Base-by-base conservation (phyloP, 345 rosid genomes). In the Salix arbutifolia region DNA sequence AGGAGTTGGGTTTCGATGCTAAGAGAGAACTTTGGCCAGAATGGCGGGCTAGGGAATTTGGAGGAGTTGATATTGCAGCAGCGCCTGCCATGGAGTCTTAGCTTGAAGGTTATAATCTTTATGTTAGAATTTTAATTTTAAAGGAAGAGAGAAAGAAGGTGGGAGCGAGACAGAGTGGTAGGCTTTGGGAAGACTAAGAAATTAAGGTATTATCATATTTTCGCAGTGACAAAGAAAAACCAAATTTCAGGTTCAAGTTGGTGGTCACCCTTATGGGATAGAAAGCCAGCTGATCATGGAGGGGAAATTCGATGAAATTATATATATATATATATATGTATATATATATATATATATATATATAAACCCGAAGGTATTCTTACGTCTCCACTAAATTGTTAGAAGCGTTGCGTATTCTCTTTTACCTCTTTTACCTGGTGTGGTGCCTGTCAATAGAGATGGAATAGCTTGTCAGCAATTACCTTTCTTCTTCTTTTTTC, bases 41-140 rank as follows among this genome's bases (percentile, higher is more conserved):
- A 33, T 30, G 53, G 65, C 13, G 72, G 28, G 30, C 46, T 52
- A 31, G 28, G 46, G 72, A 44, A 65, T 69, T 75, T 66, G 85
- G 30, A 60, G 64, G 66, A 26, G 48, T 73, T 8, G 79, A 76
- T 17, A 76, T 26, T 62, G 73, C 0, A 25, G 68, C 8, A 23
- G n/a, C 35, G 7, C 62, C 31, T 19, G 58, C 23, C 58, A 52
- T 52, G 58, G 58, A 52, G n/a, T 19, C 58, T 19, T 52, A 52
- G 58, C 58, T 52, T 1, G 58, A 18, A 23, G 18, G 58, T 19
- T 17, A 7, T 6, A 21, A 52, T 52, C 58, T 18, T 6, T 52
- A 19, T 19, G 58, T 35, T n/a, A 19, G 58, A 52, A 19, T 19
- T 6, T 18, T 19, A 52, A 19, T 19, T 6, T 18, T 19, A 19